These are phyloP conservation scores for Miscanthus lutarioriparius DNA, from an alignment of 176 grass and related monocot genomes.

Conservation along the genomic window DNA sequence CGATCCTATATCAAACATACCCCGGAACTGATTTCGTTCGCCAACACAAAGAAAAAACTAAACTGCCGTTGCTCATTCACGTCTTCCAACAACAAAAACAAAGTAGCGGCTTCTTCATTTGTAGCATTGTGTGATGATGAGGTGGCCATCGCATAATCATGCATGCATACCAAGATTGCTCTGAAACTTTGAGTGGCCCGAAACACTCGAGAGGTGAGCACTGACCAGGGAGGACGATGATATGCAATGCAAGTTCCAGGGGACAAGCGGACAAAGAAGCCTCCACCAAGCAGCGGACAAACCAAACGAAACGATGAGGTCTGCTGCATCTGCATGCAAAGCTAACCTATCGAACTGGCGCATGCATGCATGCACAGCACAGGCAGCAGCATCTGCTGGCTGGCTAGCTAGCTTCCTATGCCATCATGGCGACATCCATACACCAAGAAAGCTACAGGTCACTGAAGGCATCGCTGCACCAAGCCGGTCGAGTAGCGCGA, in stretches of 20 bases:
- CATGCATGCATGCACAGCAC: slow-evolving; percentile 5
- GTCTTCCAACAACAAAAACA: too few relatives aligned
- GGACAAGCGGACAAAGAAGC: slow-evolving; percentile 6
- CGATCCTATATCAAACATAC: too few relatives aligned
- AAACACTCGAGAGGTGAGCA: background rate
- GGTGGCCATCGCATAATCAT: background rate
- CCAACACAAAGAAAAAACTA: too few relatives aligned
- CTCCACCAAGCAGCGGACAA: slow-evolving; percentile 2
- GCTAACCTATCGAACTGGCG: background rate
- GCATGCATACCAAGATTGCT: slow-evolving; percentile 1
- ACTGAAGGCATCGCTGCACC: background rate
- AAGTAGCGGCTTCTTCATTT: too few relatives aligned
- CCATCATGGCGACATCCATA: slow-evolving; percentile 2
- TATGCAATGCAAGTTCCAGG: background rate
- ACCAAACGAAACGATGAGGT: background rate
- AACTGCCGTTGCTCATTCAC: too few relatives aligned
- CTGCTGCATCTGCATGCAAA: too few relatives aligned
- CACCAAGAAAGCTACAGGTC: slow-evolving; percentile 39
- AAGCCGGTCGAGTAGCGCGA: background rate
- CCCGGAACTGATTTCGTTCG: too few relatives aligned
- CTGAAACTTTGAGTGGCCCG: slow-evolving; percentile 13
- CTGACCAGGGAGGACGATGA: background rate
- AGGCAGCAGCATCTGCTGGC: background rate
- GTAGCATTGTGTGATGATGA: background rate
- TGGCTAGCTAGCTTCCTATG: background rate